Conservation (phyloP, 805 yeast species). For the Tetrapisispora namnaoensis region DNA sequence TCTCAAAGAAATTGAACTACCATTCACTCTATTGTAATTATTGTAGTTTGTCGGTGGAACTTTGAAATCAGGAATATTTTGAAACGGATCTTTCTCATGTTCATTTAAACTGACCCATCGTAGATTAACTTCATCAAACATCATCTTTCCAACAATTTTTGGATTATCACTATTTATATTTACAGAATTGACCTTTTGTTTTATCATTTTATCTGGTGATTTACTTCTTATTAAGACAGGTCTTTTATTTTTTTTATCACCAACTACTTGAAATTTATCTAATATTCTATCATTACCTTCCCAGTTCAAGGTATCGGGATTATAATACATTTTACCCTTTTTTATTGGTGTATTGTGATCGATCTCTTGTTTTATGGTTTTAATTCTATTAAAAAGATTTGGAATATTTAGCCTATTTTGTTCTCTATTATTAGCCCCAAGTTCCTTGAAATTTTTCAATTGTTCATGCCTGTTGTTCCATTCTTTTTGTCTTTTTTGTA, state of each 20-base stretch:
- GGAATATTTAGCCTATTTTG: background rate
- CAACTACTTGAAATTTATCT: constrained; percentile 18
- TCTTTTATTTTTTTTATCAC: constrained; percentile 13
- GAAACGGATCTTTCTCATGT: constrained; percentile 25
- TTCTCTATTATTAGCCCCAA: background rate
- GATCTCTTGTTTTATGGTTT: constrained; percentile 27
- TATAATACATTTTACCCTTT: constrained; percentile 23
- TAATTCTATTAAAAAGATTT: constrained; percentile 11
- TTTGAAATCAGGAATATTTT: constrained; percentile 18
- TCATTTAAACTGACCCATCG: constrained; percentile 22
- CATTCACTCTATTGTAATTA: background rate
- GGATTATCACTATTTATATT: constrained; percentile 4
- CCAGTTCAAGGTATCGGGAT: constrained; percentile 25
- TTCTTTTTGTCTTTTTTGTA: constrained; percentile 18
- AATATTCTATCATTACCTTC: constrained; percentile 24
- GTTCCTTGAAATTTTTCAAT: constrained; percentile 18
- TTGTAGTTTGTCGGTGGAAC: background rate
- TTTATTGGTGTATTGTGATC: constrained; percentile 27
- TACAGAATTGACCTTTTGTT: background rate
- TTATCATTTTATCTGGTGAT: background rate
- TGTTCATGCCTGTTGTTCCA: constrained; percentile 11
- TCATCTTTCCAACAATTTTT: constrained; percentile 26
- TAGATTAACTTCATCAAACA: constrained; percentile 26
- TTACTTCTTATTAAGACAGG: constrained; percentile 16
- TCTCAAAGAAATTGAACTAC: background rate